Conservation (phyloP, 1,284 basidiomycete species). For the Sutorius eximius region DNA sequence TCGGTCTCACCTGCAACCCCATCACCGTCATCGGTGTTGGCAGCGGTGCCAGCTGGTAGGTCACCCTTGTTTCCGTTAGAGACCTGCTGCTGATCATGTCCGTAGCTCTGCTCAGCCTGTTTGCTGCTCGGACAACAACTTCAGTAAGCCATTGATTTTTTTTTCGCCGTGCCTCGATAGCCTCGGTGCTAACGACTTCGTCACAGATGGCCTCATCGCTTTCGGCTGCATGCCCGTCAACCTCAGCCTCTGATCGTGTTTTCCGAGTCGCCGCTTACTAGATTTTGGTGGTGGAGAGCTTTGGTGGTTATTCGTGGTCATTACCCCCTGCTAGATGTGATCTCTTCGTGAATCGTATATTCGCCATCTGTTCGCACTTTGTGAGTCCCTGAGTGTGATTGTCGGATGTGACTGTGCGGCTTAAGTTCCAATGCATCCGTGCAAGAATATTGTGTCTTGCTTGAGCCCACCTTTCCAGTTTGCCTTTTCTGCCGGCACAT, state of each 20-base stretch:
- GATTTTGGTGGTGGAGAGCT: not conserved
- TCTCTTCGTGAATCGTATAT: not conserved
- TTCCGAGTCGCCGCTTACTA: not conserved
- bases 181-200: not conserved
- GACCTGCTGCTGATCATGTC: not conserved
- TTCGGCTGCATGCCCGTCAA: constrained; percentile 1
- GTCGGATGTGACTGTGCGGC: not conserved
- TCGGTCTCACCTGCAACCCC: not conserved
- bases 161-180: not conserved
- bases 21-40: not conserved
- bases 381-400: not conserved
- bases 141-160: not conserved
- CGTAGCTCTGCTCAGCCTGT: not conserved
- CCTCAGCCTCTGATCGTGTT: not conserved
- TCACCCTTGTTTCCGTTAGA: not conserved
- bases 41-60: not conserved
- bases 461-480: too few species aligned
- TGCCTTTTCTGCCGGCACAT: too few species aligned
- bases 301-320: not conserved
- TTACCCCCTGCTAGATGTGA: not conserved
- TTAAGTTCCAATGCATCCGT: not conserved
- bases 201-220: not conserved
- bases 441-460: not conserved
- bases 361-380: not conserved
- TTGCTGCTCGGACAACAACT: constrained; percentile 3